phyloP scores from a whole-genome alignment of 2,329 filamentous ascomycete species.

The Pestalotiopsis sp. region DNA sequence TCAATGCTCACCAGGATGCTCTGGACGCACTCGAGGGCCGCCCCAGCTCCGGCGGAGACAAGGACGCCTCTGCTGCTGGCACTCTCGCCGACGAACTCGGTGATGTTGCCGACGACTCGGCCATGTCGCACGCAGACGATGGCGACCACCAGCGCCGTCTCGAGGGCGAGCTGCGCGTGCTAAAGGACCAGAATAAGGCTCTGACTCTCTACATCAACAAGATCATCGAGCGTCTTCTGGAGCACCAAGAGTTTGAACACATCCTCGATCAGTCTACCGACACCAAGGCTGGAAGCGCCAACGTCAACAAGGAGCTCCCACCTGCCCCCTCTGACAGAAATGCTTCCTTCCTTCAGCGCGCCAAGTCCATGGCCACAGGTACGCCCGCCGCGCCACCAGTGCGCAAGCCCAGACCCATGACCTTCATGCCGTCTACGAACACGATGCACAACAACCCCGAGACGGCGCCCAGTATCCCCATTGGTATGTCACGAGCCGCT shows the following conservation, averaged over 20 bases:
- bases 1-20: constrained; percentile 64
- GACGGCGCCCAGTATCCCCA: constrained; percentile 77
- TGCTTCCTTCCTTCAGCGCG: constrained; percentile 60
- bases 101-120: constrained; percentile 65
- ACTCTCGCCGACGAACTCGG: constrained; percentile 85
- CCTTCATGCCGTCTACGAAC: constrained; percentile 50
- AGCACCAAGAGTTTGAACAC: constrained; percentile 93
- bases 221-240: constrained; percentile 92
- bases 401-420: constrained; percentile 56
- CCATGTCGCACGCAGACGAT: constrained; percentile 63
- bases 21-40: constrained; percentile 66
- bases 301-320: constrained; percentile 84
- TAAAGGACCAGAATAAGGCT: constrained; percentile 96
- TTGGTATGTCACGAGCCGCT: constrained; percentile 58
- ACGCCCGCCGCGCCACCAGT: constrained; percentile 19
- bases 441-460: constrained; percentile 65
- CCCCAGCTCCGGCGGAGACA: constrained; percentile 23
- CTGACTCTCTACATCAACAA: constrained; percentile 98
- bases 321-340: constrained; percentile 65
- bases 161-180: constrained; percentile 76
- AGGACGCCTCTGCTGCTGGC: constrained; percentile 41
- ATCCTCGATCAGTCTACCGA: constrained; percentile 83
- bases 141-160: constrained; percentile 66
- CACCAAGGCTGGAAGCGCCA: constrained; percentile 50
- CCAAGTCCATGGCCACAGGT: constrained; percentile 61